These are phyloP conservation scores for Achaetomium macrosporum DNA, from an alignment of 2,329 filamentous ascomycete genomes.

Conservation along the genomic window DNA sequence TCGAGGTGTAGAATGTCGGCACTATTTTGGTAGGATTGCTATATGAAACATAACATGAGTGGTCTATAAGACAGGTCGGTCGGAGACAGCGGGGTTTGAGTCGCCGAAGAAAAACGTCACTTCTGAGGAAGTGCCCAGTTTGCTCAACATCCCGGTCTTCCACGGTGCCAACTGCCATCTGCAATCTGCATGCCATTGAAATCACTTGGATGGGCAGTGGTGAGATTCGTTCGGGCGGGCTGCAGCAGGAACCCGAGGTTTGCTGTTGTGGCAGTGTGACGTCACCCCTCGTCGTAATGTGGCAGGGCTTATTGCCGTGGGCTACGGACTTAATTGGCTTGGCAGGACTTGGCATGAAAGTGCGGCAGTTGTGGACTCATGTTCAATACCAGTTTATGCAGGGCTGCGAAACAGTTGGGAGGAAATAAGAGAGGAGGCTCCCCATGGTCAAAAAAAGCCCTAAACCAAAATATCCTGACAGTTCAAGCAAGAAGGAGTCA, in stretches of 20 bases:
- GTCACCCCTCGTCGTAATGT: conserved; percentile 1
- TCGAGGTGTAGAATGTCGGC: too few species aligned
- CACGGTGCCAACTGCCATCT: not conserved
- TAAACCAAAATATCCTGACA: too few species aligned
- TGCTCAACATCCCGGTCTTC: too few species aligned
- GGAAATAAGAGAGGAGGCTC: too few species aligned
- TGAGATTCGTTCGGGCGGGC: conserved; percentile 3
- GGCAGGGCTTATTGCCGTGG: not conserved
- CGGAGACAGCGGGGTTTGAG: too few species aligned
- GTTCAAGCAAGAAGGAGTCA: too few species aligned
- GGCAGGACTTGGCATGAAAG: not conserved
- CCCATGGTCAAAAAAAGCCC: too few species aligned
- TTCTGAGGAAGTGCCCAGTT: too few species aligned
- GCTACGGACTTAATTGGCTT: not conserved
- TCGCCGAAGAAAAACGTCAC: too few species aligned
- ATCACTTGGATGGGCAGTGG: not conserved
- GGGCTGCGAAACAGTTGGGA: too few species aligned
- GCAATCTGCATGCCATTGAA: not conserved
- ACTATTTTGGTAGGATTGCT: not conserved
- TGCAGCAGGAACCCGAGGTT: not conserved
- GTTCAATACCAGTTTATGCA: too few species aligned
- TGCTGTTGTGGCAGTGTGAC: not conserved
- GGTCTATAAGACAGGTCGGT: not conserved
- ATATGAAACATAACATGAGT: not conserved
- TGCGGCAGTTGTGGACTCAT: not conserved